Percentiles rank a stretch among this genome's conserved stretches.
These are phyloP conservation scores for Candida awuae DNA, from an alignment of 805 yeast genomes.

Conservation along the genomic window DNA sequence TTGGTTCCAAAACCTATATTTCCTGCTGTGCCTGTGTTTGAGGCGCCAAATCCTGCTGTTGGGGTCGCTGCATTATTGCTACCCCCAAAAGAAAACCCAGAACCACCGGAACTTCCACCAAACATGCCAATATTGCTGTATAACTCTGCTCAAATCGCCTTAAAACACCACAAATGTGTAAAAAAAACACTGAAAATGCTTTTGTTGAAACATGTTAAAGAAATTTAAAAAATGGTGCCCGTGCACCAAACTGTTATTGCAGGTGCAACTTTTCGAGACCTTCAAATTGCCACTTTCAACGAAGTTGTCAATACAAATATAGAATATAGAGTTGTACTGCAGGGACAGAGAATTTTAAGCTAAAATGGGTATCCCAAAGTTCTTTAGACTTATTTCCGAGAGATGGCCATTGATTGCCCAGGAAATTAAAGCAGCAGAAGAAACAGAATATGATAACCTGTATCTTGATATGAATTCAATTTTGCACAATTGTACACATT, in stretches of 20 bases:
- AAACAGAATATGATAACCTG: constrained; percentile 91
- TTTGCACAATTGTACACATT: constrained; percentile 87
- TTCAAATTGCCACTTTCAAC: background rate
- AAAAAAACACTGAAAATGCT: no score
- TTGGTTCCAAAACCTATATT: background rate
- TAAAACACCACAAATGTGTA: no score
- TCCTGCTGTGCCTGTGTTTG: background rate
- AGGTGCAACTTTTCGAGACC: no score
- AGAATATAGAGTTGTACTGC: no score
- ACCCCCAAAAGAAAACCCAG: constrained; percentile 6
- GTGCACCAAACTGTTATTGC: no score
- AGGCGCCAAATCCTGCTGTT: constrained; percentile 1
- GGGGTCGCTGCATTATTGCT: background rate
- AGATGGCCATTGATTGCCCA: constrained; percentile 97
- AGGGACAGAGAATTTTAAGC: no score
- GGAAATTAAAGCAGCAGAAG: constrained; percentile 66
- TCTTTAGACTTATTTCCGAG: constrained; percentile 93
- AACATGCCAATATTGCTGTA: background rate
- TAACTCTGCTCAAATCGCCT: no score
- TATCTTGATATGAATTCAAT: constrained; percentile 98
- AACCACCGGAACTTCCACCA: constrained; percentile 3
- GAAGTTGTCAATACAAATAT: no score
- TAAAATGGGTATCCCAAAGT: constrained; percentile 86
- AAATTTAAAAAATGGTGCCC: no score
- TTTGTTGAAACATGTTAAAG: no score